Base-by-base conservation (phyloP, 768 basidiomycete species). In the Gyrodon lividus region DNA sequence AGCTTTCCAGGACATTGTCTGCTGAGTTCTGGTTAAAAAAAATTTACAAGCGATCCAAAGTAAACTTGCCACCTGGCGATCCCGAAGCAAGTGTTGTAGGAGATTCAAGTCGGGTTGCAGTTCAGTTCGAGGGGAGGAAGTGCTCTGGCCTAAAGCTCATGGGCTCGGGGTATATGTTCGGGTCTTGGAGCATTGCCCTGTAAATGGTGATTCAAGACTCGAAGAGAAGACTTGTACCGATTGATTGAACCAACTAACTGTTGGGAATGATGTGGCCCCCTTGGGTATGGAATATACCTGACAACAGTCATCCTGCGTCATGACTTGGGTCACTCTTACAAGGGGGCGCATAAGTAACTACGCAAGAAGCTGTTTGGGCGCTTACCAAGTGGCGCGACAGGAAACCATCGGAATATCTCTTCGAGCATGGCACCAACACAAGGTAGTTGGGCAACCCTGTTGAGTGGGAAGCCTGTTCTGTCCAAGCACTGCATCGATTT, bases 401-500 rank as follows among this genome's bases (percentile, higher is more conserved):
- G 17, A 46, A 46, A 50, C 59, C 62, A 63, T 4, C 59, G 48
- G 22, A 58, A 26, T 6, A 54, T 50, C 35, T 60, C 59, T 26
- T 52, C 30, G 8, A 56, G 30, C 24, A 61, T 28, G 17, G 46
- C 46, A 24, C 54, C 46, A 13, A 54, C 30, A 43, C 58, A 65
- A 2, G 56, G 60, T 6, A 64, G 55, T 33, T 43, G 48, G 41
- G 42, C 47, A 59, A 38, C 72, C 71, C 1, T 60, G 59, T 34
- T 70, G 64, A 30, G 65, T 62, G 0, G 74, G 74, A 10, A 75
- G 55, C 38, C 65, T 51, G 17, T 65, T 64, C 5, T 52, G 46
- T 16, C 69, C 66, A 6, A 72, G 35, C 8, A 72, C 66, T 22
- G 56, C 40, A 50, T 73, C 74, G 4, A 76, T 58, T 44, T 74